Base-by-base conservation (phyloP, 768 basidiomycete genomes). In the Roridomyces roridus region DNA sequence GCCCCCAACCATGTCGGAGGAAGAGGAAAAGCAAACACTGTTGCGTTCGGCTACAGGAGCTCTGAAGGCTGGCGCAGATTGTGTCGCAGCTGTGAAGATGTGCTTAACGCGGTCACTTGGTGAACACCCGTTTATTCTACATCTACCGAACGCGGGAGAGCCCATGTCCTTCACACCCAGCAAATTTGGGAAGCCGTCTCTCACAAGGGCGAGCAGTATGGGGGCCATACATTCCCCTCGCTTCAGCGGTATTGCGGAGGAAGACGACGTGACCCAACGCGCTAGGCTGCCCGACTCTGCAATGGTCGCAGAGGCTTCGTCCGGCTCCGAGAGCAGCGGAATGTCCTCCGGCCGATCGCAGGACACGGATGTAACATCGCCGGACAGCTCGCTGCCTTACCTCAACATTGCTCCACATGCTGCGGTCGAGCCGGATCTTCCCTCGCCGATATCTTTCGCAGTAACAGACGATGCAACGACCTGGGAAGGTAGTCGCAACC, bases 11-110 rank as follows among this genome's bases (percentile, higher is more conserved):
- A 74, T 83, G 67, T 81, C 85, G 39, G 92, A 94, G 74, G 96
- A 98, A 62, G 83, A 87, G 45, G 92, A 96, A 70, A 93, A 92
- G 71, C 80, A 83, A 50, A 76, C 80, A 1, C 73, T 97, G 48
- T 80, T 98, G 60, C 84, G 88, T 51, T 88, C 88, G n/a, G 94
- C 96, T 9, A 97, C 96, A 5, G 85, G 83, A 43, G 92, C 95
- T 6, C 77, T 96, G 55, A 91, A 93, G 68, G 87, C 91, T 24
- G 94, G 92, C 25, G 87, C 89, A 11, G 95, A 97, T 59, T 96
- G 94, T 70, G 88, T 94, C 37, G 82, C 87, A 8, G 85, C 92
- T 23, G 92, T 96, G 63, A 93, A 90, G 73, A 81, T 88, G 57
- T 95, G 92, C 67, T 72, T 96, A 51, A 85, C 80, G 68, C 81